Percentiles rank a stretch among this genome's conserved stretches.
These are phyloP conservation scores for Hyphopichia pseudoburtonii DNA, from an alignment of 1,139 yeast genomes.

Conservation along the genomic window DNA sequence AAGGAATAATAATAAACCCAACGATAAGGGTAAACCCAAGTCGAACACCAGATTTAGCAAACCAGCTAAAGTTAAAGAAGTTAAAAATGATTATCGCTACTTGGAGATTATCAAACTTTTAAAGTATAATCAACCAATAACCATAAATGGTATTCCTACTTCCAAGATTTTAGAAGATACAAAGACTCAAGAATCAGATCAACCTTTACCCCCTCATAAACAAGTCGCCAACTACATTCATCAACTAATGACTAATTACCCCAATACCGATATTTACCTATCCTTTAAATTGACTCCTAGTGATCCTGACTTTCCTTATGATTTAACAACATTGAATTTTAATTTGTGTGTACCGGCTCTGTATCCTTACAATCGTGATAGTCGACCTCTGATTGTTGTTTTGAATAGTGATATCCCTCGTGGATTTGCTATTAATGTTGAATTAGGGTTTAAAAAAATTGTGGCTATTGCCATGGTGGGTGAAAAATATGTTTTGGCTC, in stretches of 20 bases:
- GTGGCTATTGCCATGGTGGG: conserved; percentile 34
- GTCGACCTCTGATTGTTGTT: conserved; percentile 49
- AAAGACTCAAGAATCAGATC: neutral
- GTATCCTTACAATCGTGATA: conserved; percentile 46
- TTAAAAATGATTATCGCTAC: conserved; percentile 12
- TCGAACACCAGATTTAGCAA: no score
- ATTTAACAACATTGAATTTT: conserved; percentile 50
- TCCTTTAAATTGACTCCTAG: conserved; percentile 50
- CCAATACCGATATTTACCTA: conserved; percentile 21
- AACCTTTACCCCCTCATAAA: neutral
- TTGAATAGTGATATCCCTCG: conserved; percentile 70
- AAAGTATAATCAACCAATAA: conserved; percentile 27
- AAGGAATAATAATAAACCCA: neutral
- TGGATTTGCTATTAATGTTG: conserved; percentile 67
- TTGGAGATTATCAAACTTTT: conserved; percentile 22
- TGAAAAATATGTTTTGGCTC: conserved; percentile 14
- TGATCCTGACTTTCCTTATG: conserved; percentile 77
- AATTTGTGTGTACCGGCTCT: conserved; percentile 54
- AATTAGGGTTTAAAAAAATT: conserved; percentile 58
- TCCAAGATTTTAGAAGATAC: conserved; percentile 4
- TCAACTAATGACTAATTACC: conserved; percentile 7
- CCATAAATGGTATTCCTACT: conserved; percentile 33
- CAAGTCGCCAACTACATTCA: conserved; percentile 13
- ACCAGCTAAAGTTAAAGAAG: conserved; percentile 6
- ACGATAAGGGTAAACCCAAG: conserved; percentile 1